These are phyloP conservation scores for Candida dubliniensis DNA, from an alignment of 1,139 yeast genomes.

Conservation along the genomic window DNA sequence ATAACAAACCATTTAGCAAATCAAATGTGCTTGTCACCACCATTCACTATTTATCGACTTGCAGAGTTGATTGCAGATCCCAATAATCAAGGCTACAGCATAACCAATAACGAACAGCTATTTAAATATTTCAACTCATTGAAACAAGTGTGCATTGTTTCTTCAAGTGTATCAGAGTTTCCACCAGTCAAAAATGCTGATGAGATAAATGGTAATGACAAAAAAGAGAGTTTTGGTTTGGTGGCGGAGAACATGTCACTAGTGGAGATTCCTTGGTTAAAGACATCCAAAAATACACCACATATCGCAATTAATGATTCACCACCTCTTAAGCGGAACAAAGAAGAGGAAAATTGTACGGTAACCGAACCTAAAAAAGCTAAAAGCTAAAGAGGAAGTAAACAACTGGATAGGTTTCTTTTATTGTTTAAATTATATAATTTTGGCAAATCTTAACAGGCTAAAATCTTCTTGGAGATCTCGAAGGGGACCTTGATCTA, in stretches of 20 bases:
- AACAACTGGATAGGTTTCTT: neutral
- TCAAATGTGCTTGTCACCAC: constrained; percentile 43
- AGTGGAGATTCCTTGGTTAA: constrained; percentile 50
- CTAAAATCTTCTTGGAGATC: constrained; percentile 12
- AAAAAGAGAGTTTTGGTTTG: constrained; percentile 8
- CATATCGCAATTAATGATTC: neutral
- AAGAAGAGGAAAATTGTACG: constrained; percentile 7
- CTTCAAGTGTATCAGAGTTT: constrained; percentile 28
- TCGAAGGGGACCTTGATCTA: constrained; percentile 18
- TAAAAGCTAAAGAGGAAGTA: constrained; percentile 1
- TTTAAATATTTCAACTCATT: constrained; percentile 34
- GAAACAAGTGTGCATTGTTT: constrained; percentile 27
- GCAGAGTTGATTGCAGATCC: constrained; percentile 54
- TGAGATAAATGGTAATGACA: neutral
- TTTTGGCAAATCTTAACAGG: too few species aligned
- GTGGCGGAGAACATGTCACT: constrained; percentile 21
- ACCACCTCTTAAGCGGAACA: constrained; percentile 6
- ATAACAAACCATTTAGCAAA: constrained; percentile 18
- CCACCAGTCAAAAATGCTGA: constrained; percentile 16
- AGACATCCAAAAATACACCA: constrained; percentile 17
- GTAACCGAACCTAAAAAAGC: neutral
- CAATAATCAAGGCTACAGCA: constrained; percentile 28
- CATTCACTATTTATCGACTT: constrained; percentile 57
- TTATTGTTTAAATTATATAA: neutral
- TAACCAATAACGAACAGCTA: constrained; percentile 26